A percentile compares a stretch with the other conserved stretches of the same genome.
phyloP scores from a whole-genome alignment of 345 rosid genomes.

The Eucalyptus tenuipes region DNA sequence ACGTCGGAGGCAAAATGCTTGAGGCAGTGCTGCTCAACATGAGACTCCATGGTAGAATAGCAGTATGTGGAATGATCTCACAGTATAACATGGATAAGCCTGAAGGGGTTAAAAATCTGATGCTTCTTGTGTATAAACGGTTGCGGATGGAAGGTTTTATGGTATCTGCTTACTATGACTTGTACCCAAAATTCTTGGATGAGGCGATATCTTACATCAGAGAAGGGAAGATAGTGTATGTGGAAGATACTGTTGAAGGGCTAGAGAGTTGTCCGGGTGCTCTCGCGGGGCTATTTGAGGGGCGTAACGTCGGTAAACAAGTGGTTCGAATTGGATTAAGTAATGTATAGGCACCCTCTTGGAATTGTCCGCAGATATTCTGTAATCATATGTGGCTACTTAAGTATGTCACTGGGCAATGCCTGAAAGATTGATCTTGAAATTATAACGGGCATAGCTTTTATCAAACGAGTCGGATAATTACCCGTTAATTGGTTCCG shows the following conservation, averaged over 20 bases:
- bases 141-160: constrained; percentile 17
- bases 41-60: constrained; percentile 9
- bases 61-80: constrained; percentile 16
- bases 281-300: constrained; percentile 2
- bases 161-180: constrained; percentile 1
- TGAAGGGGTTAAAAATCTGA: constrained; percentile 2
- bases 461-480: neutral
- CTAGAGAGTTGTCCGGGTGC: constrained; percentile 2
- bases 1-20: constrained; percentile 15
- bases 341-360: neutral
- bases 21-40: constrained; percentile 13
- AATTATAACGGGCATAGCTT: neutral
- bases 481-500: neutral
- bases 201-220: constrained; percentile 1
- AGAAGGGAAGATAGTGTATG: constrained; percentile 4
- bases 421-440: neutral
- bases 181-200: constrained; percentile 4
- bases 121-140: neutral
- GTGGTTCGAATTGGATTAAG: constrained; percentile 3
- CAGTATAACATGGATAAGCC: constrained; percentile 4
- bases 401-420: neutral
- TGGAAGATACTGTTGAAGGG: constrained; percentile 10
- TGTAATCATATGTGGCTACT: neutral
- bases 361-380: neutral
- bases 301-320: constrained; percentile 15